Percentiles rank a stretch among this genome's conserved stretches.
Evolutionary conservation across 352 stramenopile genomes (phyloP).

Genomic region (Elongisporangium senticosum): DNA sequence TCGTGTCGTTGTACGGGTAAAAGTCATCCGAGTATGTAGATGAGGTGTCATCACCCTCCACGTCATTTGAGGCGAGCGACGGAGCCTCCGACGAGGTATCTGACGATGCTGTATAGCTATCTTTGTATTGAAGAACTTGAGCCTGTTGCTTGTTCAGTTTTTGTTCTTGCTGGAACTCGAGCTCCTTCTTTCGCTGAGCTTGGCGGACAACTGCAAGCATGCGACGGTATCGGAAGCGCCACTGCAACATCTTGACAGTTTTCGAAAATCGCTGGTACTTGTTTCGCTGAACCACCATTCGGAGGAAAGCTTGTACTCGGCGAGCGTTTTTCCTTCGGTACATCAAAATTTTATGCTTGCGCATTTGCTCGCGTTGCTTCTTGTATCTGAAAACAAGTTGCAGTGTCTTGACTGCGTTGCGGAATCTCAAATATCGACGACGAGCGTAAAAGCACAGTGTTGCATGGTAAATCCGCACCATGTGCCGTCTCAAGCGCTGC

Average conservation of each 20-base stretch:
- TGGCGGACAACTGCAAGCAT: constrained; percentile 16
- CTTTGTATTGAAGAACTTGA: constrained; percentile 37
- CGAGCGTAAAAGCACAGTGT: constrained; percentile 58
- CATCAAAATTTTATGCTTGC: constrained; percentile 25
- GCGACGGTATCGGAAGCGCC: constrained; percentile 53
- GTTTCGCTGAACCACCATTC: constrained; percentile 42
- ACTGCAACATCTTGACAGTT: constrained; percentile 65
- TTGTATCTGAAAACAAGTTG: constrained; percentile 64
- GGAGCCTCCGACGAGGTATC: constrained; percentile 44
- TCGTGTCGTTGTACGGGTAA: constrained; percentile 43
- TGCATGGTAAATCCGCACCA: constrained; percentile 69
- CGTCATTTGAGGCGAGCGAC: constrained; percentile 50
- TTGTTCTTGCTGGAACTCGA: constrained; percentile 15
- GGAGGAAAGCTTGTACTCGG: constrained; percentile 52
- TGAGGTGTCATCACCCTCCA: constrained; percentile 56
- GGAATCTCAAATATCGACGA: constrained; percentile 48
- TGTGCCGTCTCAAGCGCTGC: constrained; percentile 56
- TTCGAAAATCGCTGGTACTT: constrained; percentile 46
- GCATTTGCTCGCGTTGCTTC: constrained; percentile 23
- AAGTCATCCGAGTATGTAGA: constrained; percentile 64
- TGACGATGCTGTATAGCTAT: constrained; percentile 69
- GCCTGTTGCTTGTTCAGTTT: constrained; percentile 14
- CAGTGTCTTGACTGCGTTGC: constrained; percentile 41
- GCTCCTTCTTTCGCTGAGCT: constrained; percentile 11
- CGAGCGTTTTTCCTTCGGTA: constrained; percentile 33